Evolutionary conservation across 2,329 filamentous ascomycete genomes (phyloP).

Genomic region (Botrytis fabae): DNA sequence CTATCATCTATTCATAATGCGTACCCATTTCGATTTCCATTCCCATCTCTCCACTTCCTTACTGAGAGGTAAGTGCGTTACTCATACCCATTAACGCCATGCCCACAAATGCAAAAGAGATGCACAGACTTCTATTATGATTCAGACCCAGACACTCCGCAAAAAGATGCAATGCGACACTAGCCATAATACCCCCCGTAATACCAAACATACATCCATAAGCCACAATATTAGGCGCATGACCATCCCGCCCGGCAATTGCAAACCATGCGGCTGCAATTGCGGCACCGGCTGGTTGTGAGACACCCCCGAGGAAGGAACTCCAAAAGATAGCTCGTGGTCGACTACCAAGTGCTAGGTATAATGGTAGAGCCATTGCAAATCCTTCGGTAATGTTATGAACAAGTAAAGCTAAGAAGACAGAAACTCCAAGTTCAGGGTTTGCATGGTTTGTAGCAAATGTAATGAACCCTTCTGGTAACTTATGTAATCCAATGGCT

Average conservation of each 20-base stretch:
- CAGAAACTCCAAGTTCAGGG: constrained; percentile 80
- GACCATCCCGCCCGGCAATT: constrained; percentile 56
- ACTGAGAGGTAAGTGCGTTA: constrained; percentile 71
- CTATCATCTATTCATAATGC: constrained; percentile 19
- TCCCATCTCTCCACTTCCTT: neutral
- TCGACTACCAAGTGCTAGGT: constrained; percentile 82
- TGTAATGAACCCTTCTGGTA: constrained; percentile 84
- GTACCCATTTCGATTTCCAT: neutral
- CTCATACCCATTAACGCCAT: constrained; percentile 87
- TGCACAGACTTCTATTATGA: constrained; percentile 74
- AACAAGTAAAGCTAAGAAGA: constrained; percentile 94
- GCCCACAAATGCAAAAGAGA: constrained; percentile 77
- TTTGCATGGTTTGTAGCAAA: constrained; percentile 98
- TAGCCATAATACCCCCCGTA: constrained; percentile 94
- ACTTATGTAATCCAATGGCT: constrained; percentile 93
- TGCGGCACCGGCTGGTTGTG: constrained; percentile 82
- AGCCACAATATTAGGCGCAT: constrained; percentile 54
- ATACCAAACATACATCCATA: constrained; percentile 84
- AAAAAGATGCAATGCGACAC: constrained; percentile 85
- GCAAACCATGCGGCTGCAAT: constrained; percentile 86
- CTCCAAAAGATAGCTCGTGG: constrained; percentile 82
- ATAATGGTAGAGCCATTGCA: constrained; percentile 87
- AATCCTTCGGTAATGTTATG: constrained; percentile 99
- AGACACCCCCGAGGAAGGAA: constrained; percentile 78
- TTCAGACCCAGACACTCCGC: constrained; percentile 82